Evolutionary conservation across 2,329 filamentous ascomycete genomes (phyloP).

Genomic region (Bisporella sp.): DNA sequence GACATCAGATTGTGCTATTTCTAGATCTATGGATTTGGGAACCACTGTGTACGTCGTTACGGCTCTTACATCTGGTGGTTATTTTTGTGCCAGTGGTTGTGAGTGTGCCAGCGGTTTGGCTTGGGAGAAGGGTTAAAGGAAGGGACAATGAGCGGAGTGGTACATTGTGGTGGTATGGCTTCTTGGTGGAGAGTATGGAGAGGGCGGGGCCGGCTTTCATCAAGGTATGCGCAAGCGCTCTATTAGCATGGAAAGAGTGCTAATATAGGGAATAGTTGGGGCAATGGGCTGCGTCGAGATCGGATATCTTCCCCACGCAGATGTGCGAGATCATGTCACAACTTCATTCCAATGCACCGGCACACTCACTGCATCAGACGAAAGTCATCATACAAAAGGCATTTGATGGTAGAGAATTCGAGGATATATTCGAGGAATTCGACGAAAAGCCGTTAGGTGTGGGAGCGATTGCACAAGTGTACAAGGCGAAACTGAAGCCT

Average conservation of each 20-base stretch:
- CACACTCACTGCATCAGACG: slow-evolving; percentile 76
- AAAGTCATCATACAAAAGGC: slow-evolving; percentile 73
- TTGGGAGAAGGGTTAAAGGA: slow-evolving; percentile 57
- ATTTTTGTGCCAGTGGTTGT: slow-evolving; percentile 90
- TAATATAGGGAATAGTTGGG: slow-evolving; percentile 55
- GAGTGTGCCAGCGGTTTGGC: slow-evolving; percentile 72
- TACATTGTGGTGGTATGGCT: slow-evolving; percentile 90
- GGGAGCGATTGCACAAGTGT: slow-evolving; percentile 94
- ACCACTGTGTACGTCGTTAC: slow-evolving; percentile 75
- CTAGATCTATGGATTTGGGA: slow-evolving; percentile 73
- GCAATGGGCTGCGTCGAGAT: slow-evolving; percentile 95
- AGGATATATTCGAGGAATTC: slow-evolving; percentile 95
- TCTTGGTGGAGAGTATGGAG: slow-evolving; percentile 86
- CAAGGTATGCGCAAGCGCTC: slow-evolving; percentile 53
- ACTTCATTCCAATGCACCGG: slow-evolving; percentile 88
- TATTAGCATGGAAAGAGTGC: background rate
- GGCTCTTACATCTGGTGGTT: slow-evolving; percentile 79
- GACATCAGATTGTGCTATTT: slow-evolving; percentile 55
- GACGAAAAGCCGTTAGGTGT: slow-evolving; percentile 84
- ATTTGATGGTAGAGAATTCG: slow-evolving; percentile 72
- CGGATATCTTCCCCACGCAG: slow-evolving; percentile 91
- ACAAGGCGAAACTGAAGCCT: slow-evolving; percentile 85
- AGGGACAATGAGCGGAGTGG: slow-evolving; percentile 71
- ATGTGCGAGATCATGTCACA: slow-evolving; percentile 93
- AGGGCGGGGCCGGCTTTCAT: slow-evolving; percentile 92